Percentiles rank a stretch among this genome's conserved stretches.
Evolutionary conservation across 805 yeast genomes (phyloP).

Genomic region (Ogataea glucozyma): DNA sequence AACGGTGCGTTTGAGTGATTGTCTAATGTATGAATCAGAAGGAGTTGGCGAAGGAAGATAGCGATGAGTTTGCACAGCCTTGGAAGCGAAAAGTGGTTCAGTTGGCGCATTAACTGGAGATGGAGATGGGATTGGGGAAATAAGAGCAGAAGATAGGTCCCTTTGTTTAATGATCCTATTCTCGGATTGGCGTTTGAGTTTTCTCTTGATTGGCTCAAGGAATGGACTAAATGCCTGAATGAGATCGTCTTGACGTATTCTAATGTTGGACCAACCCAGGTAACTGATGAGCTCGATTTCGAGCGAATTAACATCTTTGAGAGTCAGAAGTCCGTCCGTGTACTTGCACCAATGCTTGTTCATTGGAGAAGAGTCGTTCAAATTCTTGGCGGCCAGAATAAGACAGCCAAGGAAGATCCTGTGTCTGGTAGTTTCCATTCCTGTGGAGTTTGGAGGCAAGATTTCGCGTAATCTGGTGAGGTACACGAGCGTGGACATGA

Average conservation of each 20-base stretch:
- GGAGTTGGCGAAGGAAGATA: slow-evolving; percentile 17
- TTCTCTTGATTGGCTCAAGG: slow-evolving; percentile 67
- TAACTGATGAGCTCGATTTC: slow-evolving; percentile 84
- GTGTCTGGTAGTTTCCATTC: slow-evolving; percentile 91
- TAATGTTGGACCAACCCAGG: slow-evolving; percentile 77
- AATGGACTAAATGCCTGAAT: slow-evolving; percentile 71
- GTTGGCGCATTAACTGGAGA: slow-evolving; percentile 11
- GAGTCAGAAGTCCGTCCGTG: slow-evolving; percentile 78
- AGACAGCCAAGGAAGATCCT: slow-evolving; percentile 87
- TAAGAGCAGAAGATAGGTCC: slow-evolving; percentile 8
- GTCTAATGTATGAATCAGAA: slow-evolving; percentile 8
- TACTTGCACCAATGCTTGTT: slow-evolving; percentile 96
- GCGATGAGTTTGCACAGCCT: slow-evolving; percentile 8
- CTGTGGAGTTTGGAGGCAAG: slow-evolving; percentile 85
- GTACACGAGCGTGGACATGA: slow-evolving; percentile 90
- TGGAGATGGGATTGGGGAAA: slow-evolving; percentile 13
- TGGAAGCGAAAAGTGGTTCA: slow-evolving; percentile 17
- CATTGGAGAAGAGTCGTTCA: slow-evolving; percentile 92
- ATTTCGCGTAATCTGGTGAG: slow-evolving; percentile 72
- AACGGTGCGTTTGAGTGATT: slow-evolving; percentile 16
- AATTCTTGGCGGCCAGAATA: slow-evolving; percentile 86
- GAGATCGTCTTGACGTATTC: slow-evolving; percentile 70
- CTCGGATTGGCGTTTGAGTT: slow-evolving; percentile 35
- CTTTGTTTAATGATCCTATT: slow-evolving; percentile 17
- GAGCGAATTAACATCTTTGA: slow-evolving; percentile 83